Evolutionary conservation across 2,329 filamentous ascomycete genomes (phyloP), one percentile per base, ranked within the genome.

Genomic region (Penicillium sp.): DNA sequence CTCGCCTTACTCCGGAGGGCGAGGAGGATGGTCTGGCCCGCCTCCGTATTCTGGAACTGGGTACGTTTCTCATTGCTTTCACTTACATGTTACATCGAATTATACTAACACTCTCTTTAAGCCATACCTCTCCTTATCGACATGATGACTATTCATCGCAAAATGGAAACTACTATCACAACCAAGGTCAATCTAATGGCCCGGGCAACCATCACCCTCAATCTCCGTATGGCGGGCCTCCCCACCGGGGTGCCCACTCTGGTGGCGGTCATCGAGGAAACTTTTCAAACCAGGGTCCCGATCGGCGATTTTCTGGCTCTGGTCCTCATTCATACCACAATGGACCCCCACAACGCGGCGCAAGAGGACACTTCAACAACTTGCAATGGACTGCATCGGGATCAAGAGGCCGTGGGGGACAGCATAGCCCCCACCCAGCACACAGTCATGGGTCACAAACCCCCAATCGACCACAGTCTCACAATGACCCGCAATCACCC

Each of bases 371-470:
- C 74, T 83, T 88, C 78, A 80, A 86, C 73, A 84, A 89, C 73
- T 71, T 86, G 2, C 89, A 90, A 43, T 92, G 90, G 88, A 88
- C 83, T 53, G 81, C 85, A 41, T 79, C 78, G 33, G 78, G 79
- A 46, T 78, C 81, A 17, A 78, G 80, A 52, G 78, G 80, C 64
- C 82, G 81, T 68, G 78, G 82, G 55, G 66, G 71, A 35, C 70
- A 75, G 55, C 62, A 77, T 35, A 71, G 66, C 51, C 69, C 77
- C 53, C 30, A 14, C 30, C 70, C 75, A 25, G 72, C 64, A 25
- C 71, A 71, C 44, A 62, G 62, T 19, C 69, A 69, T 31, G 68
- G 70, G 30, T 70, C 73, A 48, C 69, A 72, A 43, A 67, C 66
- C 44, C 67, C 67, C 47, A 53, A 37, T 36, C 55, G 66, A 55